These are phyloP conservation scores for Tillandsia fasciculata DNA, from an alignment of 176 grass and related monocot genomes.

Conservation along the genomic window DNA sequence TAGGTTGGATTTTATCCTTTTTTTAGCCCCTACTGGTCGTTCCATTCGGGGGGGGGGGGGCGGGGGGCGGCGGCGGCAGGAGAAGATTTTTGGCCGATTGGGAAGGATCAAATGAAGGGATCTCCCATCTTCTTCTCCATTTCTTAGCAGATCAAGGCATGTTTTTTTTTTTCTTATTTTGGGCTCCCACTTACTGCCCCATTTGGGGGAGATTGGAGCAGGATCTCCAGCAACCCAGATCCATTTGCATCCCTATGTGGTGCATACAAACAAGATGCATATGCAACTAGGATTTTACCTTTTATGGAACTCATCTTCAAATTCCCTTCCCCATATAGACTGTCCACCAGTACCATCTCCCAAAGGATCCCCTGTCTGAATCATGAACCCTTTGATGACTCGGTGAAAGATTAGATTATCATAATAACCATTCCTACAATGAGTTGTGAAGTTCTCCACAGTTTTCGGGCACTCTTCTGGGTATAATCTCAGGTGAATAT, in stretches of 20 bases:
- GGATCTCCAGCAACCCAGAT: neutral
- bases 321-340: conserved; percentile 96
- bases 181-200: too few species aligned
- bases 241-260: neutral
- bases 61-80: too few species aligned
- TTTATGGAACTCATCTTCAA: conserved; percentile 98
- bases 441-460: conserved; percentile 97
- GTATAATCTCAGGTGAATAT: conserved; percentile 86
- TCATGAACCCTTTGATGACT: conserved; percentile 96
- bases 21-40: too few species aligned
- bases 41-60: too few species aligned
- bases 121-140: too few species aligned
- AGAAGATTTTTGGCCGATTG: too few species aligned
- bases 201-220: too few species aligned
- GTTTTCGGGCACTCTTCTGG: conserved; percentile 99
- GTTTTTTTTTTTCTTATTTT: too few species aligned
- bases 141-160: too few species aligned
- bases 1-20: too few species aligned
- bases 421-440: conserved; percentile 94
- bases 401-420: conserved; percentile 98
- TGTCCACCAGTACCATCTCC: conserved; percentile 97
- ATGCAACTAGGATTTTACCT: conserved; percentile 29
- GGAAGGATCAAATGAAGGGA: too few species aligned
- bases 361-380: conserved; percentile 95
- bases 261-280: neutral